phyloP scores from a whole-genome alignment of 116 monocot genomes.

The Posidonia oceanica region DNA sequence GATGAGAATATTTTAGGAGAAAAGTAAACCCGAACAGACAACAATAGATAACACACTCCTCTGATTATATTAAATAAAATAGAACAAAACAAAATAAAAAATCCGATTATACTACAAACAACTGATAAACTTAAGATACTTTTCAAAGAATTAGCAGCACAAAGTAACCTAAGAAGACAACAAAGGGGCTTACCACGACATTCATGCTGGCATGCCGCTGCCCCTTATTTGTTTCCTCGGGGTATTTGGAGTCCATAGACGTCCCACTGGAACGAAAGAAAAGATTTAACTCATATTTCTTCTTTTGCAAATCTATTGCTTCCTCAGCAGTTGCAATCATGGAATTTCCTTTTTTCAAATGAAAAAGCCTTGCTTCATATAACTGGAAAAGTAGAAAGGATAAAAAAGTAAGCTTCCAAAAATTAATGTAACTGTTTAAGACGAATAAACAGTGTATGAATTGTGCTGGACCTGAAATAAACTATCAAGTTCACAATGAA shows the following conservation, averaged over 20 bases:
- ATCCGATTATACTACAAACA: no score
- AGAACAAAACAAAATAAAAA: no score
- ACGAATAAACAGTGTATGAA: not conserved
- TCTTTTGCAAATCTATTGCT: constrained; percentile 63
- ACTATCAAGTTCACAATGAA: constrained; percentile 73
- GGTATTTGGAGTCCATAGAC: constrained; percentile 10
- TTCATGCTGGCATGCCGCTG: constrained; percentile 43
- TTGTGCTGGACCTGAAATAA: constrained; percentile 64
- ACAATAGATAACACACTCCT: no score
- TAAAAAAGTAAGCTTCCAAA: not conserved
- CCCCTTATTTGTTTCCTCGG: constrained; percentile 25
- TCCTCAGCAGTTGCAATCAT: constrained; percentile 75
- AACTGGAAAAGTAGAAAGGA: constrained; percentile 23
- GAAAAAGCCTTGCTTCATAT: constrained; percentile 82
- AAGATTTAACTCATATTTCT: constrained; percentile 54
- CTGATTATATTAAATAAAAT: no score
- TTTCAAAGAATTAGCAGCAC: not conserved
- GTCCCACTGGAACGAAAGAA: constrained; percentile 60
- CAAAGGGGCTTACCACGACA: constrained; percentile 38
- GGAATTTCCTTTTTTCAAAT: constrained; percentile 50
- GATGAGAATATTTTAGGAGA: not conserved
- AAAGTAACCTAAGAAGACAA: not conserved
- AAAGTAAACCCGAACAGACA: not conserved
- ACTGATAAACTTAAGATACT: no score
- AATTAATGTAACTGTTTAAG: not conserved